Evolutionary conservation across 139 green algal species (phyloP), one percentile per base, ranked within the genome.

Genomic region (Chlorella sp.): DNA sequence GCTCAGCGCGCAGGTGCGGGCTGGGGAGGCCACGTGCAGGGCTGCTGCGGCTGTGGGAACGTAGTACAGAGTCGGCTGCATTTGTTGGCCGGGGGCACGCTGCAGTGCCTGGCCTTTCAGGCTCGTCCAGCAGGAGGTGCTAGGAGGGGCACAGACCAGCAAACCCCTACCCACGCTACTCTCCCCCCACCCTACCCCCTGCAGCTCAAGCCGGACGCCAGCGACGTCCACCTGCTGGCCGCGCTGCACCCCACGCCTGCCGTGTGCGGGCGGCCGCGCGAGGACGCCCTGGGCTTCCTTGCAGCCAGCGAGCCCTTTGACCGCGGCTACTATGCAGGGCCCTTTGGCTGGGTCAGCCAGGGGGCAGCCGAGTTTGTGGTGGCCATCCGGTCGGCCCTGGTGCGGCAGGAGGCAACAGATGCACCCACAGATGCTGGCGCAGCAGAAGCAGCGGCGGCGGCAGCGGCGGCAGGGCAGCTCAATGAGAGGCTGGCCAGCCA

Each of bases 321-420:
- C 88, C 86, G 97, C 8, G 97, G 97, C 44, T 97, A 96, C 82
- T 99, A 99, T 72, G 91, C 97, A 0, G 97, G 97, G 2, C 97
- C 97, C 14, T 96, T 99, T 83, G 97, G 97, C 26, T 99, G 95
- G 95, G 82, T 99, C 43, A 91, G 86, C 1, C 93, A 92, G 11
- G 82, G 85, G 30, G 93, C 90, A 0, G 93, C 95, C 1, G 97
- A 99, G 91, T 99, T 99, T 92, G 93, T 92, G 6, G 97, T 99
- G 19, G 97, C 96, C 46, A 99, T 99, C 84, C 90, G 97, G n/a
- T 99, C 95, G 20, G 96, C 95, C 0, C 90, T 99, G 9, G 82
- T 99, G 16, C 88, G 51, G 51, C 51, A 60, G 51, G 51, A 16
- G 2, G 14, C 51, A 26, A 16, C 51, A 60, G 51, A 24, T n/a